These are phyloP conservation scores for Yamadazyma membranifaciens DNA, from an alignment of 1,139 yeast genomes.

Conservation along the genomic window DNA sequence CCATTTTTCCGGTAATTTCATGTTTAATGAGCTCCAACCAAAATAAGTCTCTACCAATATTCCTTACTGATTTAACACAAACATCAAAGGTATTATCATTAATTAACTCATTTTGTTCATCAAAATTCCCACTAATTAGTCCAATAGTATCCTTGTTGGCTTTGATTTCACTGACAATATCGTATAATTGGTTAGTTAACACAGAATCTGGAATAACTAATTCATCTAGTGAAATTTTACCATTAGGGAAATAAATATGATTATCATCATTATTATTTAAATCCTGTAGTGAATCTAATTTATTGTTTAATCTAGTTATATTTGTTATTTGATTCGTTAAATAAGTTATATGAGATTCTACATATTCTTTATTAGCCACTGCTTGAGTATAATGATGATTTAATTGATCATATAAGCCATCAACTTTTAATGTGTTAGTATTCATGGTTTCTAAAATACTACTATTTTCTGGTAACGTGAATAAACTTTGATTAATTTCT, in stretches of 20 bases:
- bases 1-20: constrained; percentile 27
- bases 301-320: constrained; percentile 25
- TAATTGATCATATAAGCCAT: constrained; percentile 33
- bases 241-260: constrained; percentile 18
- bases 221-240: constrained; percentile 29
- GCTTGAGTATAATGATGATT: constrained; percentile 40
- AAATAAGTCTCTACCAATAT: constrained; percentile 76
- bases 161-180: constrained; percentile 61
- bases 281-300: constrained; percentile 23
- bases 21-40: constrained; percentile 41
- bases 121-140: constrained; percentile 54
- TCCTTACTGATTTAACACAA: constrained; percentile 58
- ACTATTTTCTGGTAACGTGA: constrained; percentile 12
- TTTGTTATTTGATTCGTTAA: constrained; percentile 29
- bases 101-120: constrained; percentile 32
- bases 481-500: constrained; percentile 23
- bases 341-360: constrained; percentile 33
- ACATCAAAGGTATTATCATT: constrained; percentile 42
- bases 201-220: constrained; percentile 43
- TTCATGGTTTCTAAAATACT: constrained; percentile 13
- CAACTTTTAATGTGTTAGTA: constrained; percentile 22
- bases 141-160: constrained; percentile 68
- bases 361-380: constrained; percentile 30
- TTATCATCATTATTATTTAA: constrained; percentile 21
- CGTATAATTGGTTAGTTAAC: constrained; percentile 52